phyloP scores from a whole-genome alignment of 805 yeast species.

The Saturnispora saitoi region DNA sequence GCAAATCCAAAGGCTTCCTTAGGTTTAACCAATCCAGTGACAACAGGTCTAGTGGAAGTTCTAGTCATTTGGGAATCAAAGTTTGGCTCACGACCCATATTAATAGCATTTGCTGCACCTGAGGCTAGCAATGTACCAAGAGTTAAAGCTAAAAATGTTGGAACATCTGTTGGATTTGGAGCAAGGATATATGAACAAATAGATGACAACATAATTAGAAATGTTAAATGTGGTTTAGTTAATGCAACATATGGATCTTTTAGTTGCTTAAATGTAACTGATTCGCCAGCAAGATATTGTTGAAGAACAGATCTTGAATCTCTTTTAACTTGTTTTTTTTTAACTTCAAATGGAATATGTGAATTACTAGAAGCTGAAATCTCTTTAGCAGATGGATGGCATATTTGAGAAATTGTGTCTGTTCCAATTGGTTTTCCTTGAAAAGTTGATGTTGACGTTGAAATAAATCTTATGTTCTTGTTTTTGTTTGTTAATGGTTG shows the following conservation, averaged over 20 bases:
- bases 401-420: slow-evolving; percentile 22
- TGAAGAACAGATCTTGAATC: slow-evolving; percentile 18
- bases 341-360: slow-evolving; percentile 50
- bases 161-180: slow-evolving; percentile 69
- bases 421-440: neutral
- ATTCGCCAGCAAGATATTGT: slow-evolving; percentile 20
- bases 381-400: slow-evolving; percentile 28
- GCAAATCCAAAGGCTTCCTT: slow-evolving; percentile 78
- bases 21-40: slow-evolving; percentile 68
- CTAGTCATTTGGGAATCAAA: slow-evolving; percentile 83
- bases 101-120: slow-evolving; percentile 93
- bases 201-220: slow-evolving; percentile 81
- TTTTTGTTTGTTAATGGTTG: neutral
- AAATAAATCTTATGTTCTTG: neutral
- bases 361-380: slow-evolving; percentile 1
- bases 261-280: slow-evolving; percentile 29
- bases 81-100: slow-evolving; percentile 93
- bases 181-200: slow-evolving; percentile 91
- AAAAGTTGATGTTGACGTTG: neutral
- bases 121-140: slow-evolving; percentile 82
- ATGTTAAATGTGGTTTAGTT: slow-evolving; percentile 85
- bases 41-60: slow-evolving; percentile 85
- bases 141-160: slow-evolving; percentile 64
- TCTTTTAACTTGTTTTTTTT: slow-evolving; percentile 27
- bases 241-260: slow-evolving; percentile 63